phyloP scores from a whole-genome alignment of 768 basidiomycete genomes.

The Lentinula sp. region DNA sequence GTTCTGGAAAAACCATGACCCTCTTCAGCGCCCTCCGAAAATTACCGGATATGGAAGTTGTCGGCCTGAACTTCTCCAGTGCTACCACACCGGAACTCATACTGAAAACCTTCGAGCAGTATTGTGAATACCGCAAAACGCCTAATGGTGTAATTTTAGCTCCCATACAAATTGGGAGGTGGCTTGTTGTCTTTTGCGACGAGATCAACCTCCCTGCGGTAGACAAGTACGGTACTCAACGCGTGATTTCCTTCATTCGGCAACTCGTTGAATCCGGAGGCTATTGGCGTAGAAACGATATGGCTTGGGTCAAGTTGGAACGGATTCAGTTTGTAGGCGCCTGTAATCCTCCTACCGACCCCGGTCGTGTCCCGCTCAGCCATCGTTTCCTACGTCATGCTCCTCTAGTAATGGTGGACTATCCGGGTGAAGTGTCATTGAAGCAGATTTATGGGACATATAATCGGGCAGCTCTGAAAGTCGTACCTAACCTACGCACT shows the following conservation, averaged over 20 bases:
- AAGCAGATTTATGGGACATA: slow-evolving; percentile 99
- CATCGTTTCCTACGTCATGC: slow-evolving; percentile 98
- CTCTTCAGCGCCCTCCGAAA: slow-evolving; percentile 96
- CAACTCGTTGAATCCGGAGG: slow-evolving; percentile 94
- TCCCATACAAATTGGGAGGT: slow-evolving; percentile 90
- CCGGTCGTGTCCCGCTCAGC: slow-evolving; percentile 96
- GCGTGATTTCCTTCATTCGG: slow-evolving; percentile 96
- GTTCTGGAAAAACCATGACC: slow-evolving; percentile 99
- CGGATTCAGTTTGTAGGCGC: slow-evolving; percentile 99
- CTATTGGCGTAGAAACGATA: slow-evolving; percentile 90
- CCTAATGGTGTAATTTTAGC: slow-evolving; percentile 96
- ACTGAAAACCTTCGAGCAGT: slow-evolving; percentile 98
- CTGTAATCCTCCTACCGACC: slow-evolving; percentile 98
- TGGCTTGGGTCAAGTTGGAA: slow-evolving; percentile 96
- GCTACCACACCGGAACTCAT: slow-evolving; percentile 98
- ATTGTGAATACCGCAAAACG: slow-evolving; percentile 98
- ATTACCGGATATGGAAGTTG: slow-evolving; percentile 97
- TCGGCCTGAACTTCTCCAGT: slow-evolving; percentile 98
- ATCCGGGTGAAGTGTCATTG: slow-evolving; percentile 93
- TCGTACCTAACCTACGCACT: slow-evolving; percentile 86
- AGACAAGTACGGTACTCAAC: slow-evolving; percentile 98
- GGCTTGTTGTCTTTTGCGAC: slow-evolving; percentile 99
- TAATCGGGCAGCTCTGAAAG: slow-evolving; percentile 92
- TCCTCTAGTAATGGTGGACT: slow-evolving; percentile 98
- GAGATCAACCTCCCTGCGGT: slow-evolving; percentile 97